Base-by-base conservation (phyloP, 805 yeast species). In the Wickerhamiella australiensis region DNA sequence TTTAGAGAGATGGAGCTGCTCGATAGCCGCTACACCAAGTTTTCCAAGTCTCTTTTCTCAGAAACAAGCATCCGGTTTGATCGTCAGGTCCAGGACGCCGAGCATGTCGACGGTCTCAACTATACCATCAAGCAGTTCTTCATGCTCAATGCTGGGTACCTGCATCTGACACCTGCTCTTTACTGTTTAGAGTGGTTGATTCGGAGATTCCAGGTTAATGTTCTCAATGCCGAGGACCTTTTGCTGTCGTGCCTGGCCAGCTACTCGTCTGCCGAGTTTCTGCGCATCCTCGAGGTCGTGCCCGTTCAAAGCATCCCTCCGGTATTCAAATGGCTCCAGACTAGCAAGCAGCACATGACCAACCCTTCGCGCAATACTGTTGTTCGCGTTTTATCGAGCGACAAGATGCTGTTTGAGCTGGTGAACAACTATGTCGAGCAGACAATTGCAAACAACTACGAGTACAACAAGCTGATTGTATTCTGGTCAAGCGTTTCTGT, bases 101-200 rank as follows among this genome's bases (percentile, higher is more conserved):
- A 90, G 50, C 86, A 83, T 57, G 74, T 80, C 52, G 76, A 71
- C n/a, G 79, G 79, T 56, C 69, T 94, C 52, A 80, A 87, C 59
- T 74, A 72, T 51, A 88, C 92, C 26, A 76, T 90, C 47, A 76
- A 77, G 52, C 80, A 80, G 11, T 90, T 85, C 61, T 67, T 92
- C 53, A 73, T 80, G 52, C 70, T 90, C 56, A 70, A 80, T 8
- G 80, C 94, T 3, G 85, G 94, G 1, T 80, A 79, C 63, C 78
- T 90, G 75, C 75, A 78, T 54, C 67, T 87, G 48, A 74, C 79
- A 20, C 85, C 94, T 21, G 75, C 96, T 2, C 60, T 85, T 46
- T 80, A 80, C 57, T 90, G 96, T 4, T 71, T 86, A 11, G 98
- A 92, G 69, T 92, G 98, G 98, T 77, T 88, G 21, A 81, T 92